A percentile compares a stretch with the other conserved stretches of the same genome.
These are phyloP conservation scores for Friedmanniomyces simplex DNA, from an alignment of 495 filamentous ascomycete species.

Conservation along the genomic window DNA sequence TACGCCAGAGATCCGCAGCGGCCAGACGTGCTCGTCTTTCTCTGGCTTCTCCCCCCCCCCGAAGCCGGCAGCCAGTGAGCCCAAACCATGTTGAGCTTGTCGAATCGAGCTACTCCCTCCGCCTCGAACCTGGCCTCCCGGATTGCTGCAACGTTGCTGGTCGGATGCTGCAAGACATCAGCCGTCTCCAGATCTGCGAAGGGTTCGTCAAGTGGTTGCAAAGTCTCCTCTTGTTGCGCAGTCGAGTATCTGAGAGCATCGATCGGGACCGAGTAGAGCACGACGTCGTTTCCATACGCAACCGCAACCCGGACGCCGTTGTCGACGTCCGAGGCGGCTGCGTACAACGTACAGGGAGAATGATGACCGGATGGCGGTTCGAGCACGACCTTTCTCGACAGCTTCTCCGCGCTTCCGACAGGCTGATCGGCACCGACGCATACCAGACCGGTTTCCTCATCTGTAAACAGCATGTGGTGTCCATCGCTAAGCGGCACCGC, in stretches of 20 bases:
- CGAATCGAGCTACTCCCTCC: background rate
- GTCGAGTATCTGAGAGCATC: constrained; percentile 34
- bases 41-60: background rate
- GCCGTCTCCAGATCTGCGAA: background rate
- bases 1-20: background rate
- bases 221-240: constrained; percentile 12
- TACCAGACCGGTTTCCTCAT: constrained; percentile 48
- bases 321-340: constrained; percentile 46
- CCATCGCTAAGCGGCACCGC: constrained; percentile 63
- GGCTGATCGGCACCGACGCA: constrained; percentile 59
- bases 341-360: constrained; percentile 36
- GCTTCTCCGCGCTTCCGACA: constrained; percentile 43
- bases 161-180: background rate
- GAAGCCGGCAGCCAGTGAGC: background rate
- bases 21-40: background rate
- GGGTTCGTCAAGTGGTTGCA: background rate
- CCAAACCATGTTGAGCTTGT: background rate
- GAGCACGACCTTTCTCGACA: constrained; percentile 41
- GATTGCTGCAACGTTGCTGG: background rate
- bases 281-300: constrained; percentile 43
- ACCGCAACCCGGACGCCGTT: constrained; percentile 56
- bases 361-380: constrained; percentile 25
- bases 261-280: constrained; percentile 53
- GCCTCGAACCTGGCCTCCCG: background rate
- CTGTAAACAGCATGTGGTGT: constrained; percentile 58